Base-by-base conservation (phyloP, 2,329 filamentous ascomycete species). In the Phialocephala subalpina region DNA sequence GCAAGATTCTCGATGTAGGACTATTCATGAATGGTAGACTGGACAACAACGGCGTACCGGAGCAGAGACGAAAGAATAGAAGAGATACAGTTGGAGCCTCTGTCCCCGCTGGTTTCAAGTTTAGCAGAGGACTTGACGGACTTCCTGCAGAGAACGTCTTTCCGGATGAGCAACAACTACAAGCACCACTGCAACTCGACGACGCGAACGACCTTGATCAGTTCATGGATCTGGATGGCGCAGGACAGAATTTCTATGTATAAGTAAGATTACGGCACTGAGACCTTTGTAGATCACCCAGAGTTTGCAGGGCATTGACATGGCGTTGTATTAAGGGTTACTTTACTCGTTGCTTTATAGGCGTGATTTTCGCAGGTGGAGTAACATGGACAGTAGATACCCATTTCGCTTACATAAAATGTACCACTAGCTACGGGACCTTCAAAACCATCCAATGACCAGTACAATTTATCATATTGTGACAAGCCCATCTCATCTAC, bases 21-120 rank as follows among this genome's bases (percentile, higher is more conserved):
- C 74, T 78, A 8, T 82, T 78, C 76, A 82, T 84, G 80, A 84
- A 84, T 68, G 76, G 78, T 0, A 77, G 82, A 36, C 79, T 80
- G 20, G 82, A 83, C 53, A 74, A 73, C 3, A 75, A 72, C 45
- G 68, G 66, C n/a, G 64, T 72, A 20, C 66, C 69, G 5, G 73
- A 74, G 12, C 66, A 70, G 58, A 65, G 77, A 55, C 73, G 72
- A 55, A 75, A 73, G 62, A 76, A 78, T 42, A 68, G 78, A 27
- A 69, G 70, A 22, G 75, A 76, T 60, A 77, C 77, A 1, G 67
- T 79, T 22, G 77, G 76, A 3, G 60, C 58, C 58, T 72, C 77
- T 11, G 78, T 79, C 2, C 78, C 78, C 1, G 35, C 38, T 12
- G 73, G 74, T 20, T 76, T 76, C 66, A 76, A 73, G 53, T 71